Conservation (phyloP, 1,284 basidiomycete species). For the Pseudozyma flocculosa region DNA sequence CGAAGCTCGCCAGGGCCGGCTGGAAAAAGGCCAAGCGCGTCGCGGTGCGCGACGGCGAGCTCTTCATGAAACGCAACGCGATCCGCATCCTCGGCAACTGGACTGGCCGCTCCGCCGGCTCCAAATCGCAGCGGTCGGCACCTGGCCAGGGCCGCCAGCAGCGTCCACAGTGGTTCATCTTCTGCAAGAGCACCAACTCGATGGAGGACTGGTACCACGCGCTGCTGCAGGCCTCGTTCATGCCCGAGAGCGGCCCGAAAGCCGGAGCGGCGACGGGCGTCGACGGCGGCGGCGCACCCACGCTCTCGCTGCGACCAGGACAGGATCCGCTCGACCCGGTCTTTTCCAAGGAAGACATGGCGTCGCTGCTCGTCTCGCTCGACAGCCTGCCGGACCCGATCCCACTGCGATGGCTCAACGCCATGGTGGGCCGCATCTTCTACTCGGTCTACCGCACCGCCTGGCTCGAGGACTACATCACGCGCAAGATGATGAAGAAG, state of each 20-base stretch:
- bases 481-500: conserved; percentile 87
- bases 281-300: too few species aligned
- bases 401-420: conserved; percentile 95
- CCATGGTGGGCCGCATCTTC: conserved; percentile 85
- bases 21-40: conserved; percentile 34
- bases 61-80: conserved; percentile 54
- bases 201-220: conserved; percentile 90
- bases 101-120: conserved; percentile 4
- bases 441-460: conserved; percentile 86
- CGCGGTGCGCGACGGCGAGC: conserved; percentile 46
- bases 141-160: conserved; percentile 1
- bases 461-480: conserved; percentile 77
- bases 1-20: conserved; percentile 8
- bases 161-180: conserved; percentile 53
- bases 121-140: not conserved
- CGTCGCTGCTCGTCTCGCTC: conserved; percentile 75
- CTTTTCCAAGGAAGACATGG: conserved; percentile 79
- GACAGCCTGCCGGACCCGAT: conserved; percentile 92
- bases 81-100: conserved; percentile 44
- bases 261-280: too few species aligned
- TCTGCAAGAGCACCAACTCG: conserved; percentile 48
- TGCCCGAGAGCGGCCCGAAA: conserved; percentile 54
- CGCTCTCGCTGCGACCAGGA: conserved; percentile 6
- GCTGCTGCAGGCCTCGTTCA: conserved; percentile 72
- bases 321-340: conserved; percentile 62